Evolutionary conservation across 148 eudicot species (phyloP).

Genomic region (Salicornia ramosissima): DNA sequence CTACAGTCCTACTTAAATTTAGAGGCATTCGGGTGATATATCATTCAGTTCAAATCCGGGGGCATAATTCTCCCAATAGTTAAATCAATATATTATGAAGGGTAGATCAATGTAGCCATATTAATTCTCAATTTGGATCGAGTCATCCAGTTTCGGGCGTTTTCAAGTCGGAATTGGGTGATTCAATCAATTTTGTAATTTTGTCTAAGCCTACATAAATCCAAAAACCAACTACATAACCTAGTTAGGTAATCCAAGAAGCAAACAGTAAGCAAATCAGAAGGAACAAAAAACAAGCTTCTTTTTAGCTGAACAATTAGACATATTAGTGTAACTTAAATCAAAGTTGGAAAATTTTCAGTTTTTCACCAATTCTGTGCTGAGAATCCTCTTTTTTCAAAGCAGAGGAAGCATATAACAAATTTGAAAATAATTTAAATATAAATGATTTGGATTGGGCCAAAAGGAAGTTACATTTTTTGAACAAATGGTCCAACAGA

Average conservation of each 20-base stretch:
- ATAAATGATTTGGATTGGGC: background rate
- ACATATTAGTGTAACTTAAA: background rate
- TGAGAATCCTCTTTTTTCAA: background rate
- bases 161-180: background rate
- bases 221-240: background rate
- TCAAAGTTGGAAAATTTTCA: background rate
- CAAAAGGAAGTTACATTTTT: constrained; percentile 7
- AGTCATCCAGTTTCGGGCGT: background rate
- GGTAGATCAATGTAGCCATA: background rate
- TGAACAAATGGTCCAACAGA: constrained; percentile 15
- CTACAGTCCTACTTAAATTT: too few species aligned
- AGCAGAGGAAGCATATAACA: background rate
- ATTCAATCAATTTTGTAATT: too few species aligned
- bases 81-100: background rate
- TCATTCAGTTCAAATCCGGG: background rate
- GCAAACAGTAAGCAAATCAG: background rate
- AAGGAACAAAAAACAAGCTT: background rate
- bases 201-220: too few species aligned
- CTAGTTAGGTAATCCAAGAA: background rate
- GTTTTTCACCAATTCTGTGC: background rate
- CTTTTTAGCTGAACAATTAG: background rate
- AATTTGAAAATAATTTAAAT: background rate
- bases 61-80: background rate
- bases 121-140: background rate
- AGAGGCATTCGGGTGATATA: background rate